Percentiles rank a stretch among this genome's conserved stretches.
phyloP scores from a whole-genome alignment of 73 alveolate species.

The Paramecium biaurelia region DNA sequence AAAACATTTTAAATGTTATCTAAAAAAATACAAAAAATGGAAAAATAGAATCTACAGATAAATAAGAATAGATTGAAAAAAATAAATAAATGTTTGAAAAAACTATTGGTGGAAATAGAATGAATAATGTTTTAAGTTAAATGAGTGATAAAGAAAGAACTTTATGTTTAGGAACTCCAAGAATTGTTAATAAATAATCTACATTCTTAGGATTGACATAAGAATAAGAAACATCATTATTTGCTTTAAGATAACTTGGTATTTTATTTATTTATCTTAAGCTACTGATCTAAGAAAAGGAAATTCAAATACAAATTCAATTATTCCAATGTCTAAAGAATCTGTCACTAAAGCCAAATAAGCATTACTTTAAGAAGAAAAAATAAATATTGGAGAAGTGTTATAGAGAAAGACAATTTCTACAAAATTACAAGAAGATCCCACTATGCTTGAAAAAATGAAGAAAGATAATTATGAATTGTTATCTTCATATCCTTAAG shows the following conservation, averaged over 20 bases:
- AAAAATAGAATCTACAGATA: conserved; percentile 23
- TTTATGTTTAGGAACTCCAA: conserved; percentile 42
- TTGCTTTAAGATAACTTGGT: conserved; percentile 51
- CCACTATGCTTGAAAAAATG: neutral
- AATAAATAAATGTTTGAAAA: conserved; percentile 37
- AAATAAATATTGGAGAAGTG: neutral
- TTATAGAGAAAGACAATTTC: neutral
- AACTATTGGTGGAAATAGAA: conserved; percentile 33
- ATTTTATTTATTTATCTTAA: neutral
- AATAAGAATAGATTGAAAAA: conserved; percentile 12
- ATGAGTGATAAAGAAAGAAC: conserved; percentile 51
- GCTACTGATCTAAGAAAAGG: conserved; percentile 47
- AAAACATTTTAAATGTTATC: neutral
- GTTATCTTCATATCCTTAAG: neutral
- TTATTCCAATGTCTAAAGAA: conserved; percentile 33
- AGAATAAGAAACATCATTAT: conserved; percentile 43
- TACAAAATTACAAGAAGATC: neutral
- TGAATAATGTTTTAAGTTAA: neutral
- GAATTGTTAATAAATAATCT: conserved; percentile 32
- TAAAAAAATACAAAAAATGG: conserved; percentile 48
- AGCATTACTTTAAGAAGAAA: neutral
- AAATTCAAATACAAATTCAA: neutral
- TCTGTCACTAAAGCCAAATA: neutral
- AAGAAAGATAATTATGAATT: neutral
- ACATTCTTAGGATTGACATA: conserved; percentile 13